Percentiles rank a stretch among this genome's conserved stretches.
Conservation (phyloP, 202 grass and related monocot species). For the Sporobolus alterniflorus region DNA sequence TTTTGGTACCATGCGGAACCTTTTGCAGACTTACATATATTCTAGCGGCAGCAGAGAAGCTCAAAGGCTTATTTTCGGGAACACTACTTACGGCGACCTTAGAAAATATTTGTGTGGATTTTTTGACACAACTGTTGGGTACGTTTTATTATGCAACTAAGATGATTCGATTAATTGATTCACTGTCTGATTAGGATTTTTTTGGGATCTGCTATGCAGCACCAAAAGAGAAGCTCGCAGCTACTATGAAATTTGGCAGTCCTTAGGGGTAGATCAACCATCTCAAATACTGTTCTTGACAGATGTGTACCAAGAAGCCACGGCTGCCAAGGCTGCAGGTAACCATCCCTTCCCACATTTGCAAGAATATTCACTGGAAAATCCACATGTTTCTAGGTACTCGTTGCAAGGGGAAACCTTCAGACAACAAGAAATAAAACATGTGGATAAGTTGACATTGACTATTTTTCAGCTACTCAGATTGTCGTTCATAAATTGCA, state of each 20-base stretch:
- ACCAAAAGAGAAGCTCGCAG: conserved; percentile 79
- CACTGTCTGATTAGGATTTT: background rate
- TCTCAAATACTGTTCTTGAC: conserved; percentile 90
- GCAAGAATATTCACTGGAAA: background rate
- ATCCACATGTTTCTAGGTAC: background rate
- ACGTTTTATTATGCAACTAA: background rate
- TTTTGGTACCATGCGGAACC: background rate
- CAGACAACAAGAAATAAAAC: background rate
- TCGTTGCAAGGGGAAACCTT: background rate
- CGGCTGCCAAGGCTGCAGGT: conserved; percentile 88
- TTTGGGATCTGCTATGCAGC: background rate
- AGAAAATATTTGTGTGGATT: conserved; percentile 78
- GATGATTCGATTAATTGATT: background rate
- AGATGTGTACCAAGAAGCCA: conserved; percentile 84
- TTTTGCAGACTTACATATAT: conserved; percentile 77
- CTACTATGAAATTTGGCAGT: conserved; percentile 84
- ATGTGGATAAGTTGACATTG: background rate
- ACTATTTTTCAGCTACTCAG: background rate
- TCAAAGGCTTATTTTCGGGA: conserved; percentile 89
- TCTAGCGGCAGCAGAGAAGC: conserved; percentile 97
- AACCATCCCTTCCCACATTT: background rate
- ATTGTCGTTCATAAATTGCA: background rate
- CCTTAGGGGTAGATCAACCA: conserved; percentile 72
- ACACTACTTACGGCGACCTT: conserved; percentile 77
- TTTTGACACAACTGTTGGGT: conserved; percentile 89